phyloP scores from a whole-genome alignment of 2,329 filamentous ascomycete species.

The Hymenoscyphus fraxineus region DNA sequence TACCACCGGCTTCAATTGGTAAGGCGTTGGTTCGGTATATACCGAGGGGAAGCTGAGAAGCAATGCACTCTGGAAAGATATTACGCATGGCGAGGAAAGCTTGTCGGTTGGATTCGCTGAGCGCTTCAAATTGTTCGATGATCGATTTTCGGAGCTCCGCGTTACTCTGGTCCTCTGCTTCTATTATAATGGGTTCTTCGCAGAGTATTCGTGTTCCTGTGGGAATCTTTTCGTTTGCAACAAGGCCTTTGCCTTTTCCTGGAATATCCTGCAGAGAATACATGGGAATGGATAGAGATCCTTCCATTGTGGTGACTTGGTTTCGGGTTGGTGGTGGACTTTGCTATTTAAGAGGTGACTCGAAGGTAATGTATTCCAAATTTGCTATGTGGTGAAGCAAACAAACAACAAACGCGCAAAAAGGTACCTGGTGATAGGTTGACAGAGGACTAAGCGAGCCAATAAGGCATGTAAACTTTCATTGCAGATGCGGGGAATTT shows the following conservation, averaged over 20 bases:
- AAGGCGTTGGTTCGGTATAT: slow-evolving; percentile 23
- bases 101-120: slow-evolving; percentile 12
- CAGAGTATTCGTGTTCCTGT: slow-evolving; percentile 40
- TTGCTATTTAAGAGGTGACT: background rate
- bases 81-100: slow-evolving; percentile 20
- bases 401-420: background rate
- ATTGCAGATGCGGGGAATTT: background rate
- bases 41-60: slow-evolving; percentile 13
- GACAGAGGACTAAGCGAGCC: background rate
- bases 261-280: slow-evolving; percentile 27
- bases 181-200: slow-evolving; percentile 38
- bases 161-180: background rate
- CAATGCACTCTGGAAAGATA: slow-evolving; percentile 10
- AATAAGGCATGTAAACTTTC: background rate
- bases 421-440: background rate
- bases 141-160: background rate
- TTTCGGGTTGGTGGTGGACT: background rate
- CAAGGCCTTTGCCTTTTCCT: slow-evolving; percentile 40
- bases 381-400: background rate
- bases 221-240: slow-evolving; percentile 37
- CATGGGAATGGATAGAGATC: slow-evolving; percentile 12
- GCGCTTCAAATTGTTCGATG: slow-evolving; percentile 8
- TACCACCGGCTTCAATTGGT: slow-evolving; percentile 13
- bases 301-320: slow-evolving; percentile 5
- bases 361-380: background rate